phyloP scores from a whole-genome alignment of 139 green algal species.

The Pycnococcus provasolii region DNA sequence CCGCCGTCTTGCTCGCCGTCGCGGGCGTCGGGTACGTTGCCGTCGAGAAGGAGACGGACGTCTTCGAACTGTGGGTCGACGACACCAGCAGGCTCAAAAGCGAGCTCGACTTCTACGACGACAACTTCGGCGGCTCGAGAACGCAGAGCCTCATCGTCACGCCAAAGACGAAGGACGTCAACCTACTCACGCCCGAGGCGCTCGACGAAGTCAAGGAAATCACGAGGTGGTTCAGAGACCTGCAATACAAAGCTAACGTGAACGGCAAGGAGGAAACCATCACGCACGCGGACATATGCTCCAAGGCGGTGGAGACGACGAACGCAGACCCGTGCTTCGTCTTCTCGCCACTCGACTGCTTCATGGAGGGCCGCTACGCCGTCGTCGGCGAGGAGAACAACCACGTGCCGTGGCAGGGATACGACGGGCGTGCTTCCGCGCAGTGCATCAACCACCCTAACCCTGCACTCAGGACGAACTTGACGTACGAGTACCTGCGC shows the following conservation, averaged over 20 bases:
- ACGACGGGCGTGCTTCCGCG: background rate
- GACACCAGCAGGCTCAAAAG: background rate
- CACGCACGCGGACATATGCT: background rate
- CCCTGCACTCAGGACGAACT: background rate
- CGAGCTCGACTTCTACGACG: background rate
- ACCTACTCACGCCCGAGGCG: background rate
- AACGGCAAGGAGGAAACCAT: background rate
- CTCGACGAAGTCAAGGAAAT: background rate
- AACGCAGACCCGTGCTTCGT: background rate
- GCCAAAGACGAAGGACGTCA: background rate
- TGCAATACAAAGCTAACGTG: background rate
- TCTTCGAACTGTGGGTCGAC: slow-evolving; percentile 2
- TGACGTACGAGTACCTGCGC: background rate
- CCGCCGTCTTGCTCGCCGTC: too few species aligned
- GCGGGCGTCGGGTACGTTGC: too few species aligned
- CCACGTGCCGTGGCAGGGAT: background rate
- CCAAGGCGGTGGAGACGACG: background rate
- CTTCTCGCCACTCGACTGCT: background rate
- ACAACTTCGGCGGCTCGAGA: background rate
- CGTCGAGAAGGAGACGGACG: background rate
- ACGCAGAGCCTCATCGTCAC: background rate
- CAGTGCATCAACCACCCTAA: background rate
- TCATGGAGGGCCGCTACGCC: background rate
- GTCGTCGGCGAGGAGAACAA: background rate
- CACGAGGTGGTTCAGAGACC: background rate